Base-by-base conservation (phyloP, 2,329 filamentous ascomycete genomes). In the Cladobotryum protrusum region DNA sequence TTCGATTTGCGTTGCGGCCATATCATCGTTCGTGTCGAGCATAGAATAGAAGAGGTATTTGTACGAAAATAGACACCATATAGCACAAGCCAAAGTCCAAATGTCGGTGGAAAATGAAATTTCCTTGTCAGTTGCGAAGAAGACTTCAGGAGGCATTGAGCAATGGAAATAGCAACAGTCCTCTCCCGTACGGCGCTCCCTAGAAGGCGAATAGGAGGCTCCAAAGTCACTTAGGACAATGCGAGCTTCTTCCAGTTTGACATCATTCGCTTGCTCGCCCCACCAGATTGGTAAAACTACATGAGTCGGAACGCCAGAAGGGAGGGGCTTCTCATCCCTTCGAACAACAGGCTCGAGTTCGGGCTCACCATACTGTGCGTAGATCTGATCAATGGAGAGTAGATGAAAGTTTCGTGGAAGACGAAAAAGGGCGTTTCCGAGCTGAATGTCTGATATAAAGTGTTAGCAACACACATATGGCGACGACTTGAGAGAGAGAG, bases 21-120 rank as follows among this genome's bases (percentile, higher is more conserved):
- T n/a, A n/a, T 57, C 24, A 29, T 29, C 24, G 24, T 8, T 9
- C 4, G 24, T 29, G 19, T 1, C 48, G 37, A 2, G 52, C 55
- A 32, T 58, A 54, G 13, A 63, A 53, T 2, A 62, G 49, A n/a
- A n/a, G n/a, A n/a, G 1, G 58, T 52, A 7, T 54, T 48, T 13
- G 52, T n/a, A 48, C 5, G 57, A 63, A 11, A 73, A 56, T 12
- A 72, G 59, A 33, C 52, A 53, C 57, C 63, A 72, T 24, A 72
- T 67, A 0, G 61, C 48, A 47, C 64, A 71, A 0, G 60, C 63
- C 4, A 72, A 62, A n/a, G 63, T 67, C 69, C 67, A 72, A 14
- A 71, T 68, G 36, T 72, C 68, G 1, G 67, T 65, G 18, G 59
- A 19, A 36, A 65, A 67, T 2, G 63, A 62, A 6, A 71, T 59